Evolutionary conservation across 208 protist species (phyloP).

Genomic region (Wallacemonas sp.): DNA sequence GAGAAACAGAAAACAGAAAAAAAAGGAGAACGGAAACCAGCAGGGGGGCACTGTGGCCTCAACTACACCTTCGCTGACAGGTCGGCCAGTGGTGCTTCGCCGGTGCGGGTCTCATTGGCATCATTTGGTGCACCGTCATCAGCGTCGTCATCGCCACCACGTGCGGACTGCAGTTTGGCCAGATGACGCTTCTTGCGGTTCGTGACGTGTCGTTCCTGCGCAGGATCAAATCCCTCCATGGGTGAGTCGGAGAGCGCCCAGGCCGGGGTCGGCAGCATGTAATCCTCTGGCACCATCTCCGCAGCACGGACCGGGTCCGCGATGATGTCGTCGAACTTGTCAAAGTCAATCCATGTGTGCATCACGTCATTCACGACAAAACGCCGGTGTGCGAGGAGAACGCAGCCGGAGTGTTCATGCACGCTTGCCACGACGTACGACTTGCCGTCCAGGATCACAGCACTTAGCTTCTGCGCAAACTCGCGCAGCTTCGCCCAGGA

Average conservation of each 20-base stretch:
- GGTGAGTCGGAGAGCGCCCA: slow-evolving; percentile 71
- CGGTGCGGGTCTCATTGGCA: too few species aligned
- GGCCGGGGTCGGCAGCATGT: slow-evolving; percentile 67
- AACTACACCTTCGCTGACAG: too few species aligned
- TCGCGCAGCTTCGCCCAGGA: slow-evolving; percentile 85
- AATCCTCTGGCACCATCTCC: slow-evolving; percentile 64
- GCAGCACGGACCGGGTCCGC: slow-evolving; percentile 31
- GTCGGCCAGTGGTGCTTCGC: too few species aligned
- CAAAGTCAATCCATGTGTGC: slow-evolving; percentile 91
- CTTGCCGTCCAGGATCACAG: slow-evolving; percentile 49
- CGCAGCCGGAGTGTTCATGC: slow-evolving; percentile 90
- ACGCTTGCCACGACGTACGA: slow-evolving; percentile 76
- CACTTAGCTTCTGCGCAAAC: slow-evolving; percentile 69
- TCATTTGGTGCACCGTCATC: too few species aligned
- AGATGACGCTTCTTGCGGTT: slow-evolving; percentile 44
- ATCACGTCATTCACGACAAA: slow-evolving; percentile 64
- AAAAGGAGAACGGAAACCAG: too few species aligned
- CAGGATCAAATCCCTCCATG: slow-evolving; percentile 87
- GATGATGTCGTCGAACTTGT: slow-evolving; percentile 72
- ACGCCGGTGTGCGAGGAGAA: slow-evolving; percentile 75
- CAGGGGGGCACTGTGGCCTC: too few species aligned
- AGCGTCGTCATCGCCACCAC: neutral
- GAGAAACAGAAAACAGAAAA: too few species aligned
- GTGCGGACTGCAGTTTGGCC: slow-evolving; percentile 3
- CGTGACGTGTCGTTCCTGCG: slow-evolving; percentile 68